phyloP scores from a whole-genome alignment of 2,329 filamentous ascomycete species.

The Acrodontium crateriforme region DNA sequence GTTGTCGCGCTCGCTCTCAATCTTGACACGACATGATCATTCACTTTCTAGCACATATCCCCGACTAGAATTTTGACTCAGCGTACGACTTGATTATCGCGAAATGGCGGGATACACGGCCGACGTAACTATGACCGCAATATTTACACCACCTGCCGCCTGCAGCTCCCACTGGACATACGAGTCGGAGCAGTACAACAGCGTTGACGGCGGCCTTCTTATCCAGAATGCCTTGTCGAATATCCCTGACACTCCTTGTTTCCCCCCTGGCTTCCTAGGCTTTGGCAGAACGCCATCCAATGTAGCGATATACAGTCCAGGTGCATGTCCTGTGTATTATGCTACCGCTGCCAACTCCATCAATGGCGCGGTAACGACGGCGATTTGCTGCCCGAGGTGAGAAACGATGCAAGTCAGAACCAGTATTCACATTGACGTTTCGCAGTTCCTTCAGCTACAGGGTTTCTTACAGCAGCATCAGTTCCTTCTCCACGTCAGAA shows the following conservation, averaged over 20 bases:
- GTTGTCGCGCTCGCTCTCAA: no score
- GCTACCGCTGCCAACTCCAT: slow-evolving; percentile 11
- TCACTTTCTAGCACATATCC: no score
- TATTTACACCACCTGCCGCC: slow-evolving; percentile 12
- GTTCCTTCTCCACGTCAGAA: slow-evolving; percentile 1
- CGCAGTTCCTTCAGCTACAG: slow-evolving; percentile 2
- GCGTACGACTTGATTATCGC: no score
- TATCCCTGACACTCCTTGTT: slow-evolving; percentile 7
- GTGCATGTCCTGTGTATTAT: slow-evolving; percentile 16
- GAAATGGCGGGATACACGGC: no score
- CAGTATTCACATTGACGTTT: not conserved
- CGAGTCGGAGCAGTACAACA: slow-evolving; percentile 8
- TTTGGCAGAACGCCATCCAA: slow-evolving; percentile 6
- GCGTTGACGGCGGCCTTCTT: slow-evolving; percentile 8
- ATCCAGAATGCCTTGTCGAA: slow-evolving; percentile 9
- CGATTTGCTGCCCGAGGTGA: slow-evolving; percentile 16
- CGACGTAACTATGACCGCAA: slow-evolving; percentile 7
- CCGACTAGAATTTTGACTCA: no score
- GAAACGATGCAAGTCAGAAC: not conserved
- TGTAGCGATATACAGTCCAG: slow-evolving; percentile 12
- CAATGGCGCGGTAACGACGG: slow-evolving; percentile 11
- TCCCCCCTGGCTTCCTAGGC: slow-evolving; percentile 6
- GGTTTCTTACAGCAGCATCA: slow-evolving; percentile 3
- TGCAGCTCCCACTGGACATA: slow-evolving; percentile 14
- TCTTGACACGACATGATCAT: no score